Base-by-base conservation (phyloP, 345 rosid species). In the Cardamine resedifolia region DNA sequence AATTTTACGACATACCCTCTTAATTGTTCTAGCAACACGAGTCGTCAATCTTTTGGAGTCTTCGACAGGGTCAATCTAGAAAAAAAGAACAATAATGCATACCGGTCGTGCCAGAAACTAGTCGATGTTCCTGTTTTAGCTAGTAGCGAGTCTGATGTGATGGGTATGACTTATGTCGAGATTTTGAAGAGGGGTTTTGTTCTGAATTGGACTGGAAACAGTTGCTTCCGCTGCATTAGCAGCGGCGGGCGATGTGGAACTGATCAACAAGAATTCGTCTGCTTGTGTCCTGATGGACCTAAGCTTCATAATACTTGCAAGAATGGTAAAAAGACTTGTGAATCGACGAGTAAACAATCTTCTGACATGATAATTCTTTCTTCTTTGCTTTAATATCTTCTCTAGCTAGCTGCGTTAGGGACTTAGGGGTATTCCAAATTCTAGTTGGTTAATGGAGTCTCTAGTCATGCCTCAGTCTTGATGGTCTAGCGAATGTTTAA, bases 181-280 rank as follows among this genome's bases (percentile, higher is more conserved):
- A 66, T 89, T 71, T 65, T 86, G 78, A 77, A 70, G 75, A 79
- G 28, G 64, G 96, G 95, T 4, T 83, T 88, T 62, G 48, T 80
- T 66, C 61, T 90, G 88, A 83, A 70, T 8, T 87, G 88, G 88
- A 68, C 64, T 52, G 86, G 81, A 66, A 78, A 64, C 33, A 58
- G 66, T 77, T 87, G 88, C 66, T 58, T 41, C 36, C 38, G 71
- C 51, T 87, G 89, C 51, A 62, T 52, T 30, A 48, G 7, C 28
- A 84, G 90, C 56, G 88, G 88, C 1, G 90, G 88, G 1, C 27
- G 85, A 12, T 80, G 92, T 50, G 85, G 87, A 15, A 81, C 50
- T 66, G 65, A 79, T 26, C 47, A 79, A 27, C 20, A 61, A 10
- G 78, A 69, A 33, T 87, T 77, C 7, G 38, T 82, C 9, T 88